Evolutionary conservation across 306 rosid species (phyloP), one percentile per base, ranked within the genome.

Genomic region (Pterocarpus santalinus): DNA sequence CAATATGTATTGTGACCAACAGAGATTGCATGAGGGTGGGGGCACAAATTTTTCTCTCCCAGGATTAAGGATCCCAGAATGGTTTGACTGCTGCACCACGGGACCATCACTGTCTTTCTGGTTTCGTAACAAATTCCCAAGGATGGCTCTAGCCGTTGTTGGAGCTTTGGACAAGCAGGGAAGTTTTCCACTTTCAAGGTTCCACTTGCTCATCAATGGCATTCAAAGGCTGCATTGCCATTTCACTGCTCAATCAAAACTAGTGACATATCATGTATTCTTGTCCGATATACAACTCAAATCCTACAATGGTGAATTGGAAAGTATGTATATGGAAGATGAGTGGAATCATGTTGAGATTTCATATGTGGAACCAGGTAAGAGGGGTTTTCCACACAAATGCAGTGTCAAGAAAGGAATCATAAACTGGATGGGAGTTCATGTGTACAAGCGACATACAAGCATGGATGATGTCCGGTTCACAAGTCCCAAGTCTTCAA

Each of bases 301-400:
- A 55, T 65, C 62, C 17, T 36, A 30, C 66, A 38, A 7, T 12
- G 81, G 56, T 53, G 67, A 39, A 66, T 30, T 39, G 32, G 75
- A 55, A 67, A 66, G 35, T 28, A 32, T 36, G 28, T 67, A 77
- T 16, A 8, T 7, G 39, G 46, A 28, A 15, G 75, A 53, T 14
- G 81, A 67, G 65, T 77, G 81, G 81, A 77, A 67, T 7, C 81
- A 77, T 36, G 67, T 66, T 66, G 75, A 66, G 75, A 30, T 77
- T 38, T 66, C 66, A 55, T 28, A 22, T 5, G 16, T 28, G 7
- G 44, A 22, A 22, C 28, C 28, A 22, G 28, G 28, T 22, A 22
- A 22, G 28, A 22, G 28, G 28, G 28, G 28, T 22, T 22, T 10
- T 49, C n/a, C 52, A 51, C 28, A 3, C 9, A 34, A 60, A 33